Evolutionary conservation across 352 stramenopile genomes (phyloP).

Genomic region (Elongisporangium senticosum): DNA sequence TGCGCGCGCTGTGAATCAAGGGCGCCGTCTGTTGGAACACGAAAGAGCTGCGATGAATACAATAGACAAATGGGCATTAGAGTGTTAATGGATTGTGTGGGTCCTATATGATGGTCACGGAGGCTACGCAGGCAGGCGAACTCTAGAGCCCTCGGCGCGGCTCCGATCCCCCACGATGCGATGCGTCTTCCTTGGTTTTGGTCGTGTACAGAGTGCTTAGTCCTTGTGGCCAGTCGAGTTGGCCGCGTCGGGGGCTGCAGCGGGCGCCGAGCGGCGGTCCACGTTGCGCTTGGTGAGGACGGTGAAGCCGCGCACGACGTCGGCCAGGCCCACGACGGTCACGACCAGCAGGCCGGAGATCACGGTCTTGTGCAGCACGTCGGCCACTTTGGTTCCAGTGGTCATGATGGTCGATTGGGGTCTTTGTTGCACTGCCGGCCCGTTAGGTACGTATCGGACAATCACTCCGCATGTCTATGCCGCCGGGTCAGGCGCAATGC

Average conservation of each 20-base stretch:
- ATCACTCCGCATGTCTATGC: background rate
- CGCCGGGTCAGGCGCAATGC: no score
- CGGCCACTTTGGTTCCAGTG: constrained; percentile 41
- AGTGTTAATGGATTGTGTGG: background rate
- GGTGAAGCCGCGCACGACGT: constrained; percentile 76
- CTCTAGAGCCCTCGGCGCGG: background rate
- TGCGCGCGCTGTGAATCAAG: constrained; percentile 39
- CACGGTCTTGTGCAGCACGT: constrained; percentile 81
- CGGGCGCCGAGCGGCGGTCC: constrained; percentile 36
- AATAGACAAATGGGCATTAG: background rate
- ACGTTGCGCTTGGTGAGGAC: constrained; percentile 80
- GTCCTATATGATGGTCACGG: background rate
- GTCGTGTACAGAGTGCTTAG: constrained; percentile 9
- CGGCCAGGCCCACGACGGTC: constrained; percentile 57
- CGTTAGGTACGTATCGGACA: constrained; percentile 3
- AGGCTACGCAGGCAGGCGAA: background rate
- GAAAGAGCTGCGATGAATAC: constrained; percentile 1
- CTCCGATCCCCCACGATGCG: background rate
- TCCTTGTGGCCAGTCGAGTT: constrained; percentile 14
- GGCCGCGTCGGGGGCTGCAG: constrained; percentile 5
- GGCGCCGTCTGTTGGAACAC: background rate
- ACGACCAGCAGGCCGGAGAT: constrained; percentile 66
- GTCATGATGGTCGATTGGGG: constrained; percentile 14
- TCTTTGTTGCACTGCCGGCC: constrained; percentile 8
- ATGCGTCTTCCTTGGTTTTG: background rate